Base-by-base conservation (phyloP, 345 rosid species). In the Aethionema arabicum region DNA sequence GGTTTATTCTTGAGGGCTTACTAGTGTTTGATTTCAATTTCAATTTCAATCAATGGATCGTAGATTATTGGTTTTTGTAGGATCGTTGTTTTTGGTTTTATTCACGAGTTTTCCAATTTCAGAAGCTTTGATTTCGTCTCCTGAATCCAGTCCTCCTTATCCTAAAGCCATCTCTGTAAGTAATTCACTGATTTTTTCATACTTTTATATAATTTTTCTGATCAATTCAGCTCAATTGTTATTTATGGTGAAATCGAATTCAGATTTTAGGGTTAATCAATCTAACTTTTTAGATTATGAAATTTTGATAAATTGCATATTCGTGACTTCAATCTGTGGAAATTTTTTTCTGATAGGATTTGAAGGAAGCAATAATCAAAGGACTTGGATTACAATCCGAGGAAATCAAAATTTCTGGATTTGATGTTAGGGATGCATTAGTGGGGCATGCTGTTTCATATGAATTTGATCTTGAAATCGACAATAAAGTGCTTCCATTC, bases 391-490 rank as follows among this genome's bases (percentile, higher is more conserved):
- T 93, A 51, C 88, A 81, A 49, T 77, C 87, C 0, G 88, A 85
- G 38, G 96, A 90, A 59, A 71, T 90, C 14, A 79, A 87, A 75
- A 52, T 90, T 8, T 82, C 92, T 2, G 95, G 96, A 13, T 93
- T 93, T 12, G 97, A 90, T 75, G 35, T 80, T 2, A 78, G 82
- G 38, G 99, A 93, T 48, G 91, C 97, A 11, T 79, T 84, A 8
- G 95, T 90, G 11, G 97, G 97, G 0, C 95, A 83, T 59, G 79
- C 97, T 11, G 84, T 85, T 63, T 91, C 91, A 0, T 93, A 89
- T 31, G 97, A 93, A 63, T 84, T 90, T 38, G 88, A 90, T 48
- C 52, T 90, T 0, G 88, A 90, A 69, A 67, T 90, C 8, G 91
- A 90, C 21, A 77, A 85, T 0, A 80, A 78, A 61, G 87, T 85